Conservation (phyloP, 2,329 filamentous ascomycete species). For the Colletotrichum filicis region DNA sequence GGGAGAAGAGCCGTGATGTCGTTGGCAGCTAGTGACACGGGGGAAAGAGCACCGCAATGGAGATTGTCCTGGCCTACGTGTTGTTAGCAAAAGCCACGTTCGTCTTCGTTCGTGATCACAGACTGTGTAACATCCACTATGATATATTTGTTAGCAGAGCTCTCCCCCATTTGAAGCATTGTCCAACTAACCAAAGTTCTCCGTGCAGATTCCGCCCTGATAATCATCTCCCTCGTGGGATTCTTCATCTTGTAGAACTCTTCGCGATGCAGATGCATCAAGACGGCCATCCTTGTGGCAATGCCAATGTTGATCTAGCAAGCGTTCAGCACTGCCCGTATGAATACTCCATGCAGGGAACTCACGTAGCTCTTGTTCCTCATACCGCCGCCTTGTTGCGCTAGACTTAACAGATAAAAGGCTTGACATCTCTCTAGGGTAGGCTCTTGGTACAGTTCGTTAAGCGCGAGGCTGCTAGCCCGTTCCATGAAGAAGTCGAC, state of each 20-base stretch:
- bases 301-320: slow-evolving; percentile 66
- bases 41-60: slow-evolving; percentile 62
- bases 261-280: slow-evolving; percentile 66
- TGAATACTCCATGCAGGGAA: background rate
- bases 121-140: slow-evolving; percentile 68
- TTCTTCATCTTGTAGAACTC: slow-evolving; percentile 60
- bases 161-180: background rate
- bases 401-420: slow-evolving; percentile 68
- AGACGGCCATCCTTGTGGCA: slow-evolving; percentile 64
- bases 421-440: slow-evolving; percentile 67
- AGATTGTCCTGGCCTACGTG: slow-evolving; percentile 62
- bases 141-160: slow-evolving; percentile 6
- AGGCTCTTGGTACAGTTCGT: slow-evolving; percentile 63
- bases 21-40: slow-evolving; percentile 60
- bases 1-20: slow-evolving; percentile 67
- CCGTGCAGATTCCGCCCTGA: slow-evolving; percentile 65
- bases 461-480: slow-evolving; percentile 57
- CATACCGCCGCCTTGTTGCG: slow-evolving; percentile 66
- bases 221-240: slow-evolving; percentile 55
- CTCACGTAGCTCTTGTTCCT: slow-evolving; percentile 65
- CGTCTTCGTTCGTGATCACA: slow-evolving; percentile 31
- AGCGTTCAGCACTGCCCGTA: slow-evolving; percentile 36
- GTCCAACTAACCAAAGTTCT: slow-evolving; percentile 60
- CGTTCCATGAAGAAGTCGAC: slow-evolving; percentile 65
- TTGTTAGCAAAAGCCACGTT: background rate